These are phyloP conservation scores for Penicillium sp. DNA, from an alignment of 2,329 filamentous ascomycete species.

Conservation along the genomic window DNA sequence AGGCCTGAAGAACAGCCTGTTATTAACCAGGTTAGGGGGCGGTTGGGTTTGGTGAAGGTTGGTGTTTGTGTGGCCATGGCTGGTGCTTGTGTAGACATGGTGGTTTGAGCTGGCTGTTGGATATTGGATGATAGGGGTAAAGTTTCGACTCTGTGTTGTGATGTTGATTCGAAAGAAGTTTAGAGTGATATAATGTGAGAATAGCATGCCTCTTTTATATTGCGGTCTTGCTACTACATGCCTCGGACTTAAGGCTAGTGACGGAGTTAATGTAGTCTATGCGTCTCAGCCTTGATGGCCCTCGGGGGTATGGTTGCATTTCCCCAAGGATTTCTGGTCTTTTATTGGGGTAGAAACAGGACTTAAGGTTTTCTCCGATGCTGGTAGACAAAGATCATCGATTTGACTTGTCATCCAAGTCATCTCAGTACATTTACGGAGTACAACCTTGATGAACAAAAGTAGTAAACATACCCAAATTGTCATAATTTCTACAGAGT, in stretches of 20 bases:
- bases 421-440: neutral
- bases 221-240: neutral
- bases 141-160: too few species aligned
- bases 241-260: neutral
- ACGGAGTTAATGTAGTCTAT: neutral
- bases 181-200: neutral
- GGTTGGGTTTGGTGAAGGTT: conserved; percentile 11
- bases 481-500: neutral
- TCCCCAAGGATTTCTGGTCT: neutral
- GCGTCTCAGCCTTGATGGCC: too few species aligned
- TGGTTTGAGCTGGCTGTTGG: neutral
- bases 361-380: neutral
- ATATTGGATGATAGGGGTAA: neutral
- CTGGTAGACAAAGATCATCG: neutral
- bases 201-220: neutral
- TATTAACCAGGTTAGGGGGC: conserved; percentile 30
- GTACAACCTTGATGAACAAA: neutral
- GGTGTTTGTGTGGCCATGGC: neutral
- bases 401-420: neutral
- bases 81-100: neutral
- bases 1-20: conserved; percentile 36
- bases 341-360: neutral
- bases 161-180: too few species aligned
- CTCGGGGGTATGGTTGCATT: neutral
- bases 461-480: neutral